A percentile compares a stretch with the other conserved stretches of the same genome.
phyloP scores from a whole-genome alignment of 2,329 filamentous ascomycete genomes.

The Fusarium zealandicum region DNA sequence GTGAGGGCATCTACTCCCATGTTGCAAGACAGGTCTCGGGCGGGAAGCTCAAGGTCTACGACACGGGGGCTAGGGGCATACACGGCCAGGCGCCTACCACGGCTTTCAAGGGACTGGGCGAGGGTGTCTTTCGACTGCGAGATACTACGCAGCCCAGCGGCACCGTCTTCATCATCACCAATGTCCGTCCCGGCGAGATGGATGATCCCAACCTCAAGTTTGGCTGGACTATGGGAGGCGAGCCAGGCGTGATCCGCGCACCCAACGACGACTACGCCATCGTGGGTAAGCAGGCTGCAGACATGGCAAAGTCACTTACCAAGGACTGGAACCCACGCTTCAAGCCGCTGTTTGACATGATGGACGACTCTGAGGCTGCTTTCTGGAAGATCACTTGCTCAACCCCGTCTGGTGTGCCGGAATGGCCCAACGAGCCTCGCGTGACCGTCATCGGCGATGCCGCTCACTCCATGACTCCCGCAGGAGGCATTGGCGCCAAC shows the following conservation, averaged over 20 bases:
- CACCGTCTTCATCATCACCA: conserved; percentile 65
- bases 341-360: conserved; percentile 64
- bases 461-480: conserved; percentile 65
- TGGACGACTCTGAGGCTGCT: conserved; percentile 63
- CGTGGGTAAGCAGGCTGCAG: conserved; percentile 62
- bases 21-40: conserved; percentile 66
- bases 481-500: conserved; percentile 63
- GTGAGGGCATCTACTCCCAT: conserved; percentile 68
- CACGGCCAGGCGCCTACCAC: conserved; percentile 69
- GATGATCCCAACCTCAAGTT: conserved; percentile 63
- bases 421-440: conserved; percentile 64
- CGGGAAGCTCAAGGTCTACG: conserved; percentile 66
- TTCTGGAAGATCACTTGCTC: conserved; percentile 75
- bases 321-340: conserved; percentile 63
- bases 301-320: conserved; percentile 63
- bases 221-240: conserved; percentile 69
- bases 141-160: conserved; percentile 58
- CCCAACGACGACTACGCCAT: conserved; percentile 68
- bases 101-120: conserved; percentile 67
- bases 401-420: conserved; percentile 63
- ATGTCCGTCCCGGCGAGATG: conserved; percentile 66
- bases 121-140: conserved; percentile 66
- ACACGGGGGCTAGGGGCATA: conserved; percentile 68
- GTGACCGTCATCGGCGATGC: conserved; percentile 67
- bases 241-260: conserved; percentile 63